Percentiles rank a stretch among this genome's conserved stretches.
These are phyloP conservation scores for Tricharina praecox DNA, from an alignment of 495 filamentous ascomycete genomes.

Conservation along the genomic window DNA sequence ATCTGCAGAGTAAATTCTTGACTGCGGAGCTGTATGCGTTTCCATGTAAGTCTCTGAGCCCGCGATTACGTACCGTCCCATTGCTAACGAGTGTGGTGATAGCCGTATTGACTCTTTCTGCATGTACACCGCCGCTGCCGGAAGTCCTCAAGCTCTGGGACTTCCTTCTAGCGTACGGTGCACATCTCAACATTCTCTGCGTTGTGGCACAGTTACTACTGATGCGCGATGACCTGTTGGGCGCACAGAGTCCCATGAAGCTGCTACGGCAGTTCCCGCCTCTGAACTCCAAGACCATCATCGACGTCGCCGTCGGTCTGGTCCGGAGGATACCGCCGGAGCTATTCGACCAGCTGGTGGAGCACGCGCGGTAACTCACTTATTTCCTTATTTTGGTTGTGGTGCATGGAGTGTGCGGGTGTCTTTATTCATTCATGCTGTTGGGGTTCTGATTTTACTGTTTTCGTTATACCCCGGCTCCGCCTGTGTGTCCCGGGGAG, in stretches of 20 bases:
- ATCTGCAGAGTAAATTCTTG: constrained; percentile 71
- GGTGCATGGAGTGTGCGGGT: no score
- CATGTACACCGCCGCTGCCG: constrained; percentile 89
- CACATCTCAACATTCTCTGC: constrained; percentile 86
- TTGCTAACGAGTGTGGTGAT: neutral
- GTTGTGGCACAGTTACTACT: constrained; percentile 92
- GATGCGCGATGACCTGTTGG: constrained; percentile 67
- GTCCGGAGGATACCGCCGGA: constrained; percentile 74
- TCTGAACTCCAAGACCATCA: constrained; percentile 63
- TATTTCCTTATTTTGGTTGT: no score
- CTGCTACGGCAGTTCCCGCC: constrained; percentile 78
- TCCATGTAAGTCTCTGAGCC: constrained; percentile 39
- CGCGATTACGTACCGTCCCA: neutral
- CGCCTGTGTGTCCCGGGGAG: no score
- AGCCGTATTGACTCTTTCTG: constrained; percentile 77
- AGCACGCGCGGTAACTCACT: constrained; percentile 47
- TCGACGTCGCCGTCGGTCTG: constrained; percentile 58
- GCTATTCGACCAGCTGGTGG: constrained; percentile 73
- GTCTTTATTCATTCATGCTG: no score
- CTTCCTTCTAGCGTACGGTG: constrained; percentile 88
- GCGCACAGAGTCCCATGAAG: constrained; percentile 80
- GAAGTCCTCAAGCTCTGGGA: constrained; percentile 96
- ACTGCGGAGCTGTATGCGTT: constrained; percentile 95
- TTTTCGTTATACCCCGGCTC: no score
- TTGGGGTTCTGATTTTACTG: no score